Base-by-base conservation (phyloP, 2,329 filamentous ascomycete genomes). In the Fusarium sp. region DNA sequence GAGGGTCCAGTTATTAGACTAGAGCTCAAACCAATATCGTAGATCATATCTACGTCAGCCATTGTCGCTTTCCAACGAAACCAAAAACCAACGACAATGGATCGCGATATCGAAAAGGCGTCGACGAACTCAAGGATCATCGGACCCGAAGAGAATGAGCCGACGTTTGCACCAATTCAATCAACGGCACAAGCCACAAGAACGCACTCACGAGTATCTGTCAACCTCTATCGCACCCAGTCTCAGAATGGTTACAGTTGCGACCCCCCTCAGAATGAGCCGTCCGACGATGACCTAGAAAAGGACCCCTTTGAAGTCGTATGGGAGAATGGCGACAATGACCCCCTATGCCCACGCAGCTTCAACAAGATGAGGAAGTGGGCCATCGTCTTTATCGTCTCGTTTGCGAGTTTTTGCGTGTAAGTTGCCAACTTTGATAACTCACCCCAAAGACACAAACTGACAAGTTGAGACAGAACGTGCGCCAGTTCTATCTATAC, bases 401-500 rank as follows among this genome's bases (percentile, higher is more conserved):
- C 90, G 11, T 77, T 86, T 57, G 92, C 91, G 9, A 92, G 92
- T 46, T 84, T 96, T 62, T 95, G 93, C 79, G 94, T 97, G 91
- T 95, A 86, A 85, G 92, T 90, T 31, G 14, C 9, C n/a, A 26
- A 31, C 10, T 34, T 24, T 10, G 6, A 6, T n/a, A 33, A 20
- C 36, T 28, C 14, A 20, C 22, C 18, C 34, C 26, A 15, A 36
- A 20, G 38, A 22, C 8, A 8, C 15, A 42, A 8, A 33, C 56
- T 55, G 11, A 51, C 20, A 13, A n/a, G 26, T 15, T n/a, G 24
- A 7, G 9, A 45, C 8, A 94, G 92, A 55, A 97, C 94, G 10
- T 94, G 91, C 76, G 89, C 92, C 2, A 95, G 92, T 48, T 96
- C 94, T n/a, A 89, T 97, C 73, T 97, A 98, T 79, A 95, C 94